Percentiles rank a stretch among this genome's conserved stretches.
These are phyloP conservation scores for Leccinum angustisporum DNA, from an alignment of 1,284 basidiomycete genomes.

Conservation along the genomic window DNA sequence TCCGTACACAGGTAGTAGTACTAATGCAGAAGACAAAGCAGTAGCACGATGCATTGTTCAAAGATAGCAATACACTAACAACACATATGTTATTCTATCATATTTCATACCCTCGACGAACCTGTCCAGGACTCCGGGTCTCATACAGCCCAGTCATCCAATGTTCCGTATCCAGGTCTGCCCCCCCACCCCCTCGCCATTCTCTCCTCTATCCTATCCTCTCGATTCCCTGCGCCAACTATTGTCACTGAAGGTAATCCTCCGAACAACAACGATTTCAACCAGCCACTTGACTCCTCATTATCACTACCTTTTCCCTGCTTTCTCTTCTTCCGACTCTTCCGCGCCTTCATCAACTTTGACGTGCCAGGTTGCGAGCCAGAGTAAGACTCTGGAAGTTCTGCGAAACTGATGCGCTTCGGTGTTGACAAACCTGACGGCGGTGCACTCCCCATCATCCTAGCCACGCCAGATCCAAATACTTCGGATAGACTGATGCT, in stretches of 20 bases:
- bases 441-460: slow-evolving; percentile 26
- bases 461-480: slow-evolving; percentile 33
- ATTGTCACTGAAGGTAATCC: slow-evolving; percentile 27
- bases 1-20: background rate
- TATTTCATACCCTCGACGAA: background rate
- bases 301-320: slow-evolving; percentile 22
- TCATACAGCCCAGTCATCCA: slow-evolving; percentile 62
- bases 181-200: slow-evolving; percentile 48
- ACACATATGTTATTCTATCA: slow-evolving; percentile 22
- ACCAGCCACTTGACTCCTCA: slow-evolving; percentile 45
- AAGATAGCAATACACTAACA: slow-evolving; percentile 11
- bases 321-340: slow-evolving; percentile 27
- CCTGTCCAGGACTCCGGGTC: background rate
- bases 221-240: slow-evolving; percentile 33
- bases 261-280: slow-evolving; percentile 47
- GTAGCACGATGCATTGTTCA: background rate
- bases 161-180: slow-evolving; percentile 43
- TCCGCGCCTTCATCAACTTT: slow-evolving; percentile 30
- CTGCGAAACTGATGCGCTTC: slow-evolving; percentile 73
- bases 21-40: background rate
- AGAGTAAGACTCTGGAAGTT: slow-evolving; percentile 63
- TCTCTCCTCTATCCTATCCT: slow-evolving; percentile 52
- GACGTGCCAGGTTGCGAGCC: slow-evolving; percentile 25
- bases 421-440: slow-evolving; percentile 54
- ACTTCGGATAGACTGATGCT: slow-evolving; percentile 34